A percentile compares a stretch with the other conserved stretches of the same genome.
These are phyloP conservation scores for Neoascochyta sp. DNA, from an alignment of 2,329 filamentous ascomycete species.

Conservation along the genomic window DNA sequence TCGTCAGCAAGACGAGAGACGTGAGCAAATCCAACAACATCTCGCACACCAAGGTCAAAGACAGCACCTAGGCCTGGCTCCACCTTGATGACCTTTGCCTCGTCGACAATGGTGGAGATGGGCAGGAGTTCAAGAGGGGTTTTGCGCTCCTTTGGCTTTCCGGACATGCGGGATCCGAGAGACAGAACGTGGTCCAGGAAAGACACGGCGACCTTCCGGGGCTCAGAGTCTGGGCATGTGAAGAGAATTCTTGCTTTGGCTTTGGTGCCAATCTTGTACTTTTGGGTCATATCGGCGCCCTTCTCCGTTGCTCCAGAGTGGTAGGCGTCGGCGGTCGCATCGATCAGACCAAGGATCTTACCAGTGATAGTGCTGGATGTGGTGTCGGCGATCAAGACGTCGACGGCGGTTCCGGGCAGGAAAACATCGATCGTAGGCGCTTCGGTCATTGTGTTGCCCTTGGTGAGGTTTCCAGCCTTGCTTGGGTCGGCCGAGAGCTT, in stretches of 20 bases:
- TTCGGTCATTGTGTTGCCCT: constrained; percentile 63
- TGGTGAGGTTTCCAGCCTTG: constrained; percentile 65
- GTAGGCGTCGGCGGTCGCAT: constrained; percentile 84
- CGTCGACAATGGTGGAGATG: constrained; percentile 71
- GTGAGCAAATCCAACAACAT: constrained; percentile 83
- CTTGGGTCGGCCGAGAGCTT: constrained; percentile 76
- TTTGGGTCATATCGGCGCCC: constrained; percentile 66
- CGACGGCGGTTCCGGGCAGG: constrained; percentile 85
- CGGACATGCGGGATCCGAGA: constrained; percentile 48
- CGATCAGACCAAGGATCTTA: constrained; percentile 87
- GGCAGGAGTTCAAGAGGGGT: constrained; percentile 60
- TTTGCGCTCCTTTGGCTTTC: constrained; percentile 42
- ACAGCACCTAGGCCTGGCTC: constrained; percentile 79
- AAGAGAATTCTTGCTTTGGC: constrained; percentile 83
- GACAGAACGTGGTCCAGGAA: constrained; percentile 78
- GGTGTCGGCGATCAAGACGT: constrained; percentile 76
- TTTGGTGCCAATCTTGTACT: constrained; percentile 80
- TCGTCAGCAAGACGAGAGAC: constrained; percentile 89
- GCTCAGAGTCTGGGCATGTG: constrained; percentile 74
- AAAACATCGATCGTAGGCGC: constrained; percentile 87
- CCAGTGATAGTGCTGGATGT: constrained; percentile 72
- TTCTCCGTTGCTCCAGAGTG: constrained; percentile 76
- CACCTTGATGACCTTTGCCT: constrained; percentile 75
- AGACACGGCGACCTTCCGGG: constrained; percentile 82
- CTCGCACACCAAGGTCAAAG: constrained; percentile 63